A percentile compares a stretch with the other conserved stretches of the same genome.
These are phyloP conservation scores for Pseudogymnoascus sp. DNA, from an alignment of 2,329 filamentous ascomycete genomes.

Conservation along the genomic window DNA sequence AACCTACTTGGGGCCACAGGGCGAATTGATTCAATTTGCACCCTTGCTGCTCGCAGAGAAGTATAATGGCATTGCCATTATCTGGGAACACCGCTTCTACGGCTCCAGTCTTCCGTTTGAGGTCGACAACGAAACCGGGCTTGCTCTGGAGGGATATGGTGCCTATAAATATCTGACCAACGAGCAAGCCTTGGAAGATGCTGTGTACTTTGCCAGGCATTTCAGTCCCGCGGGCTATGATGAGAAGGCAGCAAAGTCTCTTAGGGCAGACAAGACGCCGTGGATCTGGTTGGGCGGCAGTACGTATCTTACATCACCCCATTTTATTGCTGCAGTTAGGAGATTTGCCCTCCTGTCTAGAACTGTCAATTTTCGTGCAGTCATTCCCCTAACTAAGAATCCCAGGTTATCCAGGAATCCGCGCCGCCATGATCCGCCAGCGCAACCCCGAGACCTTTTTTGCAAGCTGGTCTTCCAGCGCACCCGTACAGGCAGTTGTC, in stretches of 20 bases:
- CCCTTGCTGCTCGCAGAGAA: constrained; percentile 12
- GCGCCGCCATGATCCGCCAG: constrained; percentile 14
- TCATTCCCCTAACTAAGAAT: neutral
- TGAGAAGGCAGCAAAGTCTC: neutral
- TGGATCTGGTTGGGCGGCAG: constrained; percentile 17
- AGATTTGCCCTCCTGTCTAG: neutral
- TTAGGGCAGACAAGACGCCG: constrained; percentile 14
- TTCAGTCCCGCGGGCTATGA: neutral
- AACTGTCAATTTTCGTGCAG: neutral
- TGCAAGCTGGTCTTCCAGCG: constrained; percentile 15
- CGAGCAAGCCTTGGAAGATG: constrained; percentile 13
- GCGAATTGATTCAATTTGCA: constrained; percentile 10
- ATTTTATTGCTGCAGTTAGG: neutral
- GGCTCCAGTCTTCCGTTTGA: constrained; percentile 13
- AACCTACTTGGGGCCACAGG: neutral
- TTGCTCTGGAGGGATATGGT: constrained; percentile 9
- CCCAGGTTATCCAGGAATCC: constrained; percentile 13
- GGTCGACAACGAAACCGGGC: neutral
- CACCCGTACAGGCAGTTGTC: constrained; percentile 12
- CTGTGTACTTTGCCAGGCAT: neutral
- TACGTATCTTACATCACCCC: neutral
- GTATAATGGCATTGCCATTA: constrained; percentile 14
- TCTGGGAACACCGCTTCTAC: constrained; percentile 18
- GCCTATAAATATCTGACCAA: constrained; percentile 16
- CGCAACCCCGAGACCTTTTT: constrained; percentile 16